A percentile compares a stretch with the other conserved stretches of the same genome.
These are phyloP conservation scores for Cryptosporidium viatorum DNA, from an alignment of 169 alveolate genomes.

Conservation along the genomic window DNA sequence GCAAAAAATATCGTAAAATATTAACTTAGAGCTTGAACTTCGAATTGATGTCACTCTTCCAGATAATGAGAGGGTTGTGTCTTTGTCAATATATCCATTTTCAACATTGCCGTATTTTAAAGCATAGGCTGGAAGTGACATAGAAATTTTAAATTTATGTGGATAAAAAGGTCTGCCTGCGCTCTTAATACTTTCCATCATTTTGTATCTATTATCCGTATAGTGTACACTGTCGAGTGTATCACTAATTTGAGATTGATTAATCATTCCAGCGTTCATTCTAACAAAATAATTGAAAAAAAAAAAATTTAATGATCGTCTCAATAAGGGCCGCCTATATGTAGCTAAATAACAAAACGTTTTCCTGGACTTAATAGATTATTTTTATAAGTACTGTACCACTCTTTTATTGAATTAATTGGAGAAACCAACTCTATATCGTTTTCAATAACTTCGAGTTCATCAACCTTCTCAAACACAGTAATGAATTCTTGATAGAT, in stretches of 20 bases:
- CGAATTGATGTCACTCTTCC: constrained; percentile 93
- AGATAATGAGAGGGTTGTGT: constrained; percentile 85
- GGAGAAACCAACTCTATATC: constrained; percentile 3
- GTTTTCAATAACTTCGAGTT: constrained; percentile 11
- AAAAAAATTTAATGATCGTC: constrained; percentile 4
- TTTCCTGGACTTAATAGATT: neutral
- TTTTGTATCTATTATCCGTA: constrained; percentile 34
- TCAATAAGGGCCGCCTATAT: constrained; percentile 12
- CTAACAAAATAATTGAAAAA: neutral
- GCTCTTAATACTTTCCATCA: constrained; percentile 40
- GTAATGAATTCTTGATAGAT: constrained; percentile 25
- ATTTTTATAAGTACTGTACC: constrained; percentile 1
- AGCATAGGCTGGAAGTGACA: constrained; percentile 88
- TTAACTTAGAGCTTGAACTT: constrained; percentile 89
- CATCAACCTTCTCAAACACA: constrained; percentile 13
- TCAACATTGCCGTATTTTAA: constrained; percentile 85
- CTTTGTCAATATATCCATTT: constrained; percentile 90
- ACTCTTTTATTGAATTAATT: constrained; percentile 9
- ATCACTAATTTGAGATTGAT: neutral
- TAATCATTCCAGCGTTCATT: neutral
- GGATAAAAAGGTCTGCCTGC: constrained; percentile 81
- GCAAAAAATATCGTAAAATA: constrained; percentile 90
- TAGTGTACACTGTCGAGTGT: constrained; percentile 16
- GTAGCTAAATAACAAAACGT: neutral
- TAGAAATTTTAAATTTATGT: constrained; percentile 89